A percentile compares a stretch with the other conserved stretches of the same genome.
Evolutionary conservation across 2,329 filamentous ascomycete species (phyloP).

Genomic region (Atkinsonella texensis): DNA sequence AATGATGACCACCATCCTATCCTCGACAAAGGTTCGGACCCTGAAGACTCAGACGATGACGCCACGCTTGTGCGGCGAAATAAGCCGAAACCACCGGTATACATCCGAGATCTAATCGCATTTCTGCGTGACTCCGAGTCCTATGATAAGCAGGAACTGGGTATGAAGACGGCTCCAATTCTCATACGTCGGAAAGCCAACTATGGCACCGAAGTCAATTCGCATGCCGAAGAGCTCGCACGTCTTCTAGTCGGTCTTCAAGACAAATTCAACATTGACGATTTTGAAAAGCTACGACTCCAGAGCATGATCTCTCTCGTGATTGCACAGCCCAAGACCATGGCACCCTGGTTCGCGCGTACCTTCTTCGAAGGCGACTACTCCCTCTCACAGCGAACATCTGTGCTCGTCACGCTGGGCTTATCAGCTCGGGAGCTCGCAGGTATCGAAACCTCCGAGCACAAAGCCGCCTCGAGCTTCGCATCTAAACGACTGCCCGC

Average conservation of each 20-base stretch:
- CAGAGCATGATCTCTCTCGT: slow-evolving; percentile 76
- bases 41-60: slow-evolving; percentile 87
- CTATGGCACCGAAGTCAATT: slow-evolving; percentile 78
- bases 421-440: slow-evolving; percentile 75
- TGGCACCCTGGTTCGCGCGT: slow-evolving; percentile 74
- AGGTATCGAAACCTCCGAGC: slow-evolving; percentile 52
- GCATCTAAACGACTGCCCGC: slow-evolving; percentile 70
- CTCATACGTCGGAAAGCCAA: slow-evolving; percentile 81
- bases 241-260: slow-evolving; percentile 66
- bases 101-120: slow-evolving; percentile 71
- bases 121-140: slow-evolving; percentile 73
- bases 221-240: slow-evolving; percentile 73
- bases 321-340: slow-evolving; percentile 59
- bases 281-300: slow-evolving; percentile 63
- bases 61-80: slow-evolving; percentile 74
- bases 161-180: slow-evolving; percentile 60
- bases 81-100: slow-evolving; percentile 76
- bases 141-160: slow-evolving; percentile 74
- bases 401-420: slow-evolving; percentile 71
- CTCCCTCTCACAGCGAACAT: slow-evolving; percentile 71
- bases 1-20: slow-evolving; percentile 27
- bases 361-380: slow-evolving; percentile 89
- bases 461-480: slow-evolving; percentile 45
- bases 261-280: slow-evolving; percentile 71
- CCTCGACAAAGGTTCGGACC: slow-evolving; percentile 79